Base-by-base conservation (phyloP, 805 yeast species). In the Ogataea paraovalis region DNA sequence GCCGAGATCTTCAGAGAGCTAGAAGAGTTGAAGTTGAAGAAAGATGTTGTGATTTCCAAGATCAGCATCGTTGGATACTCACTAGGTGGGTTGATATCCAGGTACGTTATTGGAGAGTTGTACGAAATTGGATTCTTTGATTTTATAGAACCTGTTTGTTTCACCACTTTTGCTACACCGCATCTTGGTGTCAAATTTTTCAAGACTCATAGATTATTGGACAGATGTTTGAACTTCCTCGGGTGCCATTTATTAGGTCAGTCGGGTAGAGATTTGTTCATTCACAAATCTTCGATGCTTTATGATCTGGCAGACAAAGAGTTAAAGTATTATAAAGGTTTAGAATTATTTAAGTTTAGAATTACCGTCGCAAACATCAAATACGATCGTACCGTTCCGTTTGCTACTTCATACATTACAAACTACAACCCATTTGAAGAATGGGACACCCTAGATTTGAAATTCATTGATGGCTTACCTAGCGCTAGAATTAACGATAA, bases 1-100 rank as follows among this genome's bases (percentile, higher is more conserved):
- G 72, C 75, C 28, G 96, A 89, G 62, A 72, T 91, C 14, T 69
- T 75, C 34, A 60, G 61, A 7, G 73, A 73, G 55, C 65, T 79
- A 25, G 66, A 65, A 16, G 60, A 52, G 10, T 62, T 68, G 50
- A 56, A 73, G 22, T 51, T 50, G 14, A 67, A 68, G 10, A 47
- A 66, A 41, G 57, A 58, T 46, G 55, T 66, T 43, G 47, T 59
- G 21, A 75, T 76, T 14, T 62, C 61, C 12, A 77, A 81, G 55
- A 76, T 92, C 43, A 86, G 95, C 51, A 71, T 92, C 38, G 74
- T 87, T 2, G 97, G 98, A 0, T 92, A 91, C 64, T 87, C 96
- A 0, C 69, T 92, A 49, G 97, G 98, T 20, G 98, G 98, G 0
- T 67, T 91, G 32, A 80, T 92, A 28, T 74, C 90, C 0, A 71